Conservation (phyloP, 1,139 yeast species). For the Diutina ranongensis region DNA sequence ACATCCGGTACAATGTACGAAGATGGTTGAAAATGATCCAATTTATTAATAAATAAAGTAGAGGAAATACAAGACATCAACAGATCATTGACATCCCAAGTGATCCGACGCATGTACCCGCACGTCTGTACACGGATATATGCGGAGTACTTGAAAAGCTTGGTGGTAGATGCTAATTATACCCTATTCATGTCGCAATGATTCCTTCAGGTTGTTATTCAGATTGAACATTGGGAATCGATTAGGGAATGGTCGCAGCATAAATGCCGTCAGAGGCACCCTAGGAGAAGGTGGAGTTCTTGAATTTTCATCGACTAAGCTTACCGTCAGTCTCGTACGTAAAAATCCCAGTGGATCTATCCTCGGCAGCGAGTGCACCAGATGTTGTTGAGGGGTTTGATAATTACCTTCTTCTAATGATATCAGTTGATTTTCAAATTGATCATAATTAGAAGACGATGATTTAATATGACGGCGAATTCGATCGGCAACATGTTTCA, state of each 20-base stretch:
- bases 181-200: neutral
- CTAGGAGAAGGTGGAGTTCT: neutral
- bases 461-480: conserved; percentile 8
- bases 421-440: conserved; percentile 15
- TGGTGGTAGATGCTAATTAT: too few relatives aligned
- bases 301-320: conserved; percentile 15
- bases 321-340: conserved; percentile 31
- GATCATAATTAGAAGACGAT: conserved; percentile 10
- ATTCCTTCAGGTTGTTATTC: neutral
- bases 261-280: neutral
- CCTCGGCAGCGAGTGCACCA: conserved; percentile 11
- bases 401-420: conserved; percentile 23
- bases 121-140: too few relatives aligned
- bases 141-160: too few relatives aligned
- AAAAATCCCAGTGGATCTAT: conserved; percentile 14
- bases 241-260: conserved; percentile 4
- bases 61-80: too few relatives aligned
- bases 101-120: too few relatives aligned
- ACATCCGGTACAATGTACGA: too few relatives aligned
- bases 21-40: too few relatives aligned
- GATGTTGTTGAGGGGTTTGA: conserved; percentile 11
- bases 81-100: too few relatives aligned
- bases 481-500: conserved; percentile 11
- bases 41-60: too few relatives aligned
- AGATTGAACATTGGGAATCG: neutral